Base-by-base conservation (phyloP, 495 filamentous ascomycete genomes). In the Penicillium goetzii region DNA sequence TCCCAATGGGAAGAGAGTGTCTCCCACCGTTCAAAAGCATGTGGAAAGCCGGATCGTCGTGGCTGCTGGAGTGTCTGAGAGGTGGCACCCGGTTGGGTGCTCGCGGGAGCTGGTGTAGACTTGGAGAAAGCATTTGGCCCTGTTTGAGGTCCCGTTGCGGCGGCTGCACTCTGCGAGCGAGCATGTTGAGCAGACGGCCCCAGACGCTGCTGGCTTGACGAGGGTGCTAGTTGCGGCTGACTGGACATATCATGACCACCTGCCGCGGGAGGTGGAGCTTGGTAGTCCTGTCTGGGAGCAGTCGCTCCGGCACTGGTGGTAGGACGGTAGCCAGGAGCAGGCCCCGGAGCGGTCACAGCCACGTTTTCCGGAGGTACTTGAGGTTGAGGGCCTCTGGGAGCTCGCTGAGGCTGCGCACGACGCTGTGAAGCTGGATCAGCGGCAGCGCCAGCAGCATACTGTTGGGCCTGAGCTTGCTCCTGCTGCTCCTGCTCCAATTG, bases 21-120 rank as follows among this genome's bases (percentile, higher is more conserved):
- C 67, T 99, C 95, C 95, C 96, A 99, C 45, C 95, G 86, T 74
- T 99, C 93, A 66, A 99, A 99, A 2, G 95, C 95, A 77, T 99
- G 96, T 17, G 96, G 95, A 73, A 98, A 96, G 3, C 89, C 78
- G 19, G 76, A 74, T 32, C 82, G 81, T 63, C 63, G 55, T 32
- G 72, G 73, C 60, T 76, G 72, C 33, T 75, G 72, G 19, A 67
- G 71, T 21, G 76, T 78, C 69, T 80, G 80, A 19, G 77, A 61
- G 15, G 77, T 67, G 19, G 74, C 61, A 23, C 33, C 52, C 14
- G 67, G 64, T 41, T 80, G 75, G 17, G 32, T 53, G 23, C 19
- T 21, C 2, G 70, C 28, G 7, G 69, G 69, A 34, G 76, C 68
- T 56, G 78, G 76, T 14, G 77, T 33, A 7, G 65, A 60, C 43